Conservation (phyloP, 768 basidiomycete species). For the Boletus tomentosulus region DNA sequence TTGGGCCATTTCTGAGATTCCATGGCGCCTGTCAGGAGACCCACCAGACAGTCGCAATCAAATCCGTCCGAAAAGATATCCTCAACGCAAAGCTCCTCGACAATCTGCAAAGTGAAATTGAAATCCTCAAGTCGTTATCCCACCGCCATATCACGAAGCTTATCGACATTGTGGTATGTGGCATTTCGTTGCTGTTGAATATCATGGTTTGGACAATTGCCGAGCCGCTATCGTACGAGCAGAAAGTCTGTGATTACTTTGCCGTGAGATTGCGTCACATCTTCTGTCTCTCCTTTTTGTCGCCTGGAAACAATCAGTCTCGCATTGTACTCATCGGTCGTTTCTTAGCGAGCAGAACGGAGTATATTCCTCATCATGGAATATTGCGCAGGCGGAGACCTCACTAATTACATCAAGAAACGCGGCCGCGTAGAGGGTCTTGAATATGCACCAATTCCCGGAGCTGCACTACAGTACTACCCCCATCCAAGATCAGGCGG, state of each 20-base stretch:
- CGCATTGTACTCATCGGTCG: slow-evolving; percentile 6
- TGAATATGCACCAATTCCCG: slow-evolving; percentile 70
- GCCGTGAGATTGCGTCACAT: not conserved
- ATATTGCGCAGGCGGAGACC: slow-evolving; percentile 92
- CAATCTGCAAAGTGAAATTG: slow-evolving; percentile 97
- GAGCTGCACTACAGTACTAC: slow-evolving; percentile 75
- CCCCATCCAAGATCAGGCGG: slow-evolving; percentile 91
- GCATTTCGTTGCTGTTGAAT: not conserved
- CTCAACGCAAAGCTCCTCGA: slow-evolving; percentile 91
- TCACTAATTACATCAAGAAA: slow-evolving; percentile 96
- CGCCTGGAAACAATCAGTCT: not conserved
- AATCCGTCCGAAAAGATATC: slow-evolving; percentile 85
- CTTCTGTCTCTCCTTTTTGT: not conserved
- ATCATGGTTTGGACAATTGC: not conserved
- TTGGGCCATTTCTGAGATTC: not conserved
- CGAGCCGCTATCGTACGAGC: not conserved
- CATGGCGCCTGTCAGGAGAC: slow-evolving; percentile 52
- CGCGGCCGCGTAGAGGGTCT: slow-evolving; percentile 90
- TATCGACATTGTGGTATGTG: slow-evolving; percentile 83
- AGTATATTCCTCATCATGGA: slow-evolving; percentile 97
- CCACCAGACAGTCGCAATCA: slow-evolving; percentile 81
- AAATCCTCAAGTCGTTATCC: slow-evolving; percentile 89
- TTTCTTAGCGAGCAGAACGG: slow-evolving; percentile 59
- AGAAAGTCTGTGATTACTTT: not conserved
- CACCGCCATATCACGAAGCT: slow-evolving; percentile 92